A percentile compares a stretch with the other conserved stretches of the same genome.
phyloP scores from a whole-genome alignment of 202 grass and related monocot genomes.

The Setaria italica region DNA sequence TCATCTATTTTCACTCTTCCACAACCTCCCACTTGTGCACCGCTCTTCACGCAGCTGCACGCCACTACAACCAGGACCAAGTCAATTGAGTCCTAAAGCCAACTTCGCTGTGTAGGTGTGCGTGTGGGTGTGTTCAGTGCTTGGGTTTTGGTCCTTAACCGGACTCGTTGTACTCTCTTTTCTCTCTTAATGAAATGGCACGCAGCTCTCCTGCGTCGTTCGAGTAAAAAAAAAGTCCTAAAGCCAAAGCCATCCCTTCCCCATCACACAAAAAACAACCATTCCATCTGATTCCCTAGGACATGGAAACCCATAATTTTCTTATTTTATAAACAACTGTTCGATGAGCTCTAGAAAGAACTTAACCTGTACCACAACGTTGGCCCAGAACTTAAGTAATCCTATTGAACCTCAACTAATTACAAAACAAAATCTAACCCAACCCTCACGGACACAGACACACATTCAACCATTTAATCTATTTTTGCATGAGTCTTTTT shows the following conservation, averaged over 20 bases:
- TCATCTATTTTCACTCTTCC: background rate
- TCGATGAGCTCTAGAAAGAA: background rate
- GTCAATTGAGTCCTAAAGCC: background rate
- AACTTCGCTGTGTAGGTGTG: background rate
- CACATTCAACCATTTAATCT: background rate
- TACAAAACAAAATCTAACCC: background rate
- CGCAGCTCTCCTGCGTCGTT: too few relatives aligned
- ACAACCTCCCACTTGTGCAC: background rate
- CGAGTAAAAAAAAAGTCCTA: background rate
- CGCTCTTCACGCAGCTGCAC: background rate
- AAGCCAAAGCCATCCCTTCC: background rate
- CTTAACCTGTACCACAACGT: background rate
- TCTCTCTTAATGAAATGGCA: too few relatives aligned
- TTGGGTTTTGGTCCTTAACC: too few relatives aligned
- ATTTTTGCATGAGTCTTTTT: background rate
- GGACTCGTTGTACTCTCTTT: too few relatives aligned
- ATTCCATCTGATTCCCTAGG: background rate
- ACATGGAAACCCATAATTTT: background rate
- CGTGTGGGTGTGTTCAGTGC: too few relatives aligned
- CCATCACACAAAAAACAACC: background rate
- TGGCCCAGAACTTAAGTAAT: background rate
- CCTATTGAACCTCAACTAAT: background rate
- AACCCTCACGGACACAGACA: background rate
- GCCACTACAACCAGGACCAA: too few relatives aligned
- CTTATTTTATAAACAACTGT: background rate